Base-by-base conservation (phyloP, 192 early-diverging fungal genomes). In the Podila minutissima region DNA sequence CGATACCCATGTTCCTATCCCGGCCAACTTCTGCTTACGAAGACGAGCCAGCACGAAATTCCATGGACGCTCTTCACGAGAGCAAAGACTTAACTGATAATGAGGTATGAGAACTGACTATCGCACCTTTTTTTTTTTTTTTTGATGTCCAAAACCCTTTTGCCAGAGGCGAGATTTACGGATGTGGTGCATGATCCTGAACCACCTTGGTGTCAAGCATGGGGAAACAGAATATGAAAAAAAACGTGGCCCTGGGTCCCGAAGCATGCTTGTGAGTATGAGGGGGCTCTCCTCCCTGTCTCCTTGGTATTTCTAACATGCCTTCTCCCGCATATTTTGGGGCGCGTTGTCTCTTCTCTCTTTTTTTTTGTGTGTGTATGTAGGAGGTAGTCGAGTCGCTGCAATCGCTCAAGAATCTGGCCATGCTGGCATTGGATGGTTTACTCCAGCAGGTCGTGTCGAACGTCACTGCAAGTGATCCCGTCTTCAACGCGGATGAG, bases 371-470 rank as follows among this genome's bases (percentile, higher is more conserved):
- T 31, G 53, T n/a, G 0, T 46, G 29, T 46, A 46, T 55, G 53
- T 55, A 85, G 78, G 71, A 85, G 75, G 86, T 89, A 5, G 72
- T 82, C 17, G 69, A 87, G 32, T 88, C 89, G 3, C 64, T 90
- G 26, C 70, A 81, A 37, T 85, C 86, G 9, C 82, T 88, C 58
- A 90, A 88, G 69, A 66, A 87, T 38, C 66, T 86, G n/a, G 75
- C 83, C 3, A 82, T 90, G 59, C 57, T 85, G 15, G 87, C 86
- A 8, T 64, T 90, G 29, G 86, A 90, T 72, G 67, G 77, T 32
- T 51, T 87, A 28, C 67, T 90, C 3, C 83, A 83, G 15, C 83
- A 90, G 51, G 84, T 88, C 3, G 74, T 87, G 19, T 70, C 75
- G 0, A 83, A 83, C 29, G 69, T 67, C 35, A 69, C 79, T 46